These are phyloP conservation scores for Melanogaster broomeanus DNA, from an alignment of 768 basidiomycete species.

Conservation along the genomic window DNA sequence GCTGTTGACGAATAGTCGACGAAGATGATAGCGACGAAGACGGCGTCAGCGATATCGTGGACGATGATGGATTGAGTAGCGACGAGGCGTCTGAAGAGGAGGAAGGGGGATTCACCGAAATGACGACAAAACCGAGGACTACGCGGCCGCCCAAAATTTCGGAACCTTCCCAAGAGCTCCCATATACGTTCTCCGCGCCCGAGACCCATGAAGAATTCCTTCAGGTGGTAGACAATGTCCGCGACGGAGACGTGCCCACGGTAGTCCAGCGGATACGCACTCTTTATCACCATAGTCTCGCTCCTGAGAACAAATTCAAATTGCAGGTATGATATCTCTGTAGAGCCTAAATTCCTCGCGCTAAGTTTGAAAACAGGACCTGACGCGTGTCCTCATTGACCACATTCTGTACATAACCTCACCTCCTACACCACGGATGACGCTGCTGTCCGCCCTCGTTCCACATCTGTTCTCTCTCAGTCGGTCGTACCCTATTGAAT, in stretches of 20 bases:
- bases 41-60: constrained; percentile 33
- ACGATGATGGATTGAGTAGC: constrained; percentile 37
- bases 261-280: constrained; percentile 91
- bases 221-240: constrained; percentile 71
- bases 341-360: neutral
- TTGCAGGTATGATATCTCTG: constrained; percentile 65
- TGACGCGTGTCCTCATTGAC: constrained; percentile 82
- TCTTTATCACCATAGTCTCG: constrained; percentile 91
- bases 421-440: constrained; percentile 59
- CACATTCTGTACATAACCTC: constrained; percentile 79
- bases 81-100: constrained; percentile 42
- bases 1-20: constrained; percentile 46
- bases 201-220: constrained; percentile 85
- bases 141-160: constrained; percentile 32
- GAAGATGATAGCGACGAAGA: constrained; percentile 29
- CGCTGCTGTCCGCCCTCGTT: constrained; percentile 62
- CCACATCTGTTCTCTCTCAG: constrained; percentile 81
- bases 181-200: constrained; percentile 93
- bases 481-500: constrained; percentile 76
- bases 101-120: constrained; percentile 46
- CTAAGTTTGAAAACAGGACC: constrained; percentile 45
- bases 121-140: constrained; percentile 36
- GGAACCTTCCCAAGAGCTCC: constrained; percentile 60
- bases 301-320: constrained; percentile 87
- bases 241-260: constrained; percentile 70